Conservation (phyloP, 345 rosid genomes). For the Populus nigra region DNA sequence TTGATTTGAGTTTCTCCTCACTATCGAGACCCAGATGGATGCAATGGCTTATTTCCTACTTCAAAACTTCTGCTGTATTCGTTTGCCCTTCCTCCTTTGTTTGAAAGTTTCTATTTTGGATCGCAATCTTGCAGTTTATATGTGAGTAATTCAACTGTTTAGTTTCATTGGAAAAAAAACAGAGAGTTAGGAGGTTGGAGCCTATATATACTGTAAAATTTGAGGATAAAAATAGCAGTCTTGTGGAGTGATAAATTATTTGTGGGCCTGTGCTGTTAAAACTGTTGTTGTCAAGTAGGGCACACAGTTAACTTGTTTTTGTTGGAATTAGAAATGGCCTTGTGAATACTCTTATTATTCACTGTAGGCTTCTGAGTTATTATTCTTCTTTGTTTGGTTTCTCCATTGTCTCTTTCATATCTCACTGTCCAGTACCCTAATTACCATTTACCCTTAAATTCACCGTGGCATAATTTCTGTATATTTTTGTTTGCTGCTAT, state of each 20-base stretch:
- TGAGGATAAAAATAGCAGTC: slow-evolving; percentile 8
- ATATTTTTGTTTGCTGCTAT: slow-evolving; percentile 23
- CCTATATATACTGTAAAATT: slow-evolving; percentile 28
- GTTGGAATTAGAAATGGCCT: slow-evolving; percentile 44
- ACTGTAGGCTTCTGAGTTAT: slow-evolving; percentile 40
- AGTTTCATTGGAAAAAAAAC: slow-evolving; percentile 24
- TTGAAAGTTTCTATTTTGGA: background rate
- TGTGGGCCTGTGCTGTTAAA: slow-evolving; percentile 59
- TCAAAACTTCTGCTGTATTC: background rate
- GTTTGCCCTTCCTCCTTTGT: background rate
- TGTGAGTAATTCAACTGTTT: slow-evolving; percentile 13
- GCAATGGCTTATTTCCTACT: background rate
- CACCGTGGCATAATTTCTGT: slow-evolving; percentile 24
- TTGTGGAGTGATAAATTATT: slow-evolving; percentile 23
- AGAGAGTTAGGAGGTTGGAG: slow-evolving; percentile 18
- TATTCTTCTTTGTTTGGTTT: slow-evolving; percentile 38
- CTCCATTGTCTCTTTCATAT: slow-evolving; percentile 42
- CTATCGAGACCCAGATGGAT: background rate
- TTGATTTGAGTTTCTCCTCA: background rate
- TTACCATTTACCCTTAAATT: slow-evolving; percentile 29
- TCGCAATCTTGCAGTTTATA: background rate
- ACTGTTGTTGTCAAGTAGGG: slow-evolving; percentile 46
- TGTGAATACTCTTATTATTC: slow-evolving; percentile 27
- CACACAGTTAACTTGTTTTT: slow-evolving; percentile 31
- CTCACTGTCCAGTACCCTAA: slow-evolving; percentile 43